phyloP scores from a whole-genome alignment of 148 eudicot species.

The Salicornia ramosissima region DNA sequence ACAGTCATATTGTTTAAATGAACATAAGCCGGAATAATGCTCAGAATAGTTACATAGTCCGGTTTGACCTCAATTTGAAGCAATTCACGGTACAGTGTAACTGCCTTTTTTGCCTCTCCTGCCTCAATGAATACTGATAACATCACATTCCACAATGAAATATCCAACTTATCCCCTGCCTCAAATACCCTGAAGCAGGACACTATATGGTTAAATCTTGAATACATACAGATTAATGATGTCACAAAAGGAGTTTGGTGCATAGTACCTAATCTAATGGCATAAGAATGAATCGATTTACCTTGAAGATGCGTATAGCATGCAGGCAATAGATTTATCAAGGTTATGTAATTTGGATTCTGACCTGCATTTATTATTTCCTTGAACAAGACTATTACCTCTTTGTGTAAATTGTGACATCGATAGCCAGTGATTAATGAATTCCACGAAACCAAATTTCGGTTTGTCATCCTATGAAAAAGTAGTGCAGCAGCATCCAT shows the following conservation, averaged over 20 bases:
- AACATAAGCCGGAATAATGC: conserved; percentile 42
- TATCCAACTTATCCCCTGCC: conserved; percentile 35
- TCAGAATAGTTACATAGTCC: conserved; percentile 50
- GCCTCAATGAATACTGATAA: conserved; percentile 41
- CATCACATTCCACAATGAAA: conserved; percentile 61
- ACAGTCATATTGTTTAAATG: conserved; percentile 36
- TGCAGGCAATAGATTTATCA: conserved; percentile 42
- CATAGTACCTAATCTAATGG: conserved; percentile 28
- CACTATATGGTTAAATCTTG: conserved; percentile 34
- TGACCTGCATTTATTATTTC: conserved; percentile 34
- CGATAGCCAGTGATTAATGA: conserved; percentile 51
- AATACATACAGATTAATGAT: conserved; percentile 64
- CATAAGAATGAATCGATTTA: conserved; percentile 51
- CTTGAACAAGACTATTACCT: conserved; percentile 31
- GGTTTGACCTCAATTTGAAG: conserved; percentile 32
- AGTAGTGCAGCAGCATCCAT: conserved; percentile 31
- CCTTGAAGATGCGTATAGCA: conserved; percentile 42
- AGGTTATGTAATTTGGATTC: conserved; percentile 52
- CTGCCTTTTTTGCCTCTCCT: conserved; percentile 26
- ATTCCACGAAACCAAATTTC: conserved; percentile 59
- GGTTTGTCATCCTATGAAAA: conserved; percentile 36
- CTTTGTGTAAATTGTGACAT: conserved; percentile 23
- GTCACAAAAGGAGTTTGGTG: conserved; percentile 49
- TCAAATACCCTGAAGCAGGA: conserved; percentile 47
- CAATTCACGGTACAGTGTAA: conserved; percentile 35